Evolutionary conservation across 176 grass and related monocot species (phyloP).

Genomic region (Poa annua): DNA sequence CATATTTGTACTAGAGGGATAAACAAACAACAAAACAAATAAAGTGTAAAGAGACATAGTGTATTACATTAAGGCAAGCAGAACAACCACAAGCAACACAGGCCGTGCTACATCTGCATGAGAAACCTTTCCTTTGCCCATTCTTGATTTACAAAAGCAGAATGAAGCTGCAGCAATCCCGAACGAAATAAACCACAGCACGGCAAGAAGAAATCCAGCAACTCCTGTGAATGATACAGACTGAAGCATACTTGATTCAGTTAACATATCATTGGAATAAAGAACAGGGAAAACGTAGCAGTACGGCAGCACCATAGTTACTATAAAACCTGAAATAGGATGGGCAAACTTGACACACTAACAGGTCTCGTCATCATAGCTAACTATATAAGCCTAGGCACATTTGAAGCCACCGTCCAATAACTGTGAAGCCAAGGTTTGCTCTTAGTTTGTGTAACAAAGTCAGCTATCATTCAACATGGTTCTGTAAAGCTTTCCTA

Average conservation of each 20-base stretch:
- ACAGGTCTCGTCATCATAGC: background rate
- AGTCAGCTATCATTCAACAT: background rate
- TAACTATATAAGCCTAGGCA: background rate
- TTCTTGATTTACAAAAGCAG: constrained; percentile 64
- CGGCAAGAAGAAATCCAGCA: constrained; percentile 72
- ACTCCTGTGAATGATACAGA: constrained; percentile 87
- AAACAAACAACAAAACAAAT: background rate
- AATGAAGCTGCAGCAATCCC: constrained; percentile 50
- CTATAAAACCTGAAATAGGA: background rate
- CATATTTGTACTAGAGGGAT: background rate
- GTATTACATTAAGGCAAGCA: constrained; percentile 66
- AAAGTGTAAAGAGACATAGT: constrained; percentile 7
- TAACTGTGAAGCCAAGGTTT: constrained; percentile 6
- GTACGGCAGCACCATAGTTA: background rate
- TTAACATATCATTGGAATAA: background rate
- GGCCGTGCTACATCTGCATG: constrained; percentile 37
- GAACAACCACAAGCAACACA: constrained; percentile 63
- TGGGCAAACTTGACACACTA: background rate
- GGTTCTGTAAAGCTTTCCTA: background rate
- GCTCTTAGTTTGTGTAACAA: background rate
- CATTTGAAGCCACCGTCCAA: background rate
- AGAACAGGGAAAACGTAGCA: background rate
- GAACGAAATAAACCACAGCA: constrained; percentile 67
- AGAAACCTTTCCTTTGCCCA: constrained; percentile 53
- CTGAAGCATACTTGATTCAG: constrained; percentile 61